Conservation (phyloP, 2,329 filamentous ascomycete species). For the Neofusicoccum sp. region DNA sequence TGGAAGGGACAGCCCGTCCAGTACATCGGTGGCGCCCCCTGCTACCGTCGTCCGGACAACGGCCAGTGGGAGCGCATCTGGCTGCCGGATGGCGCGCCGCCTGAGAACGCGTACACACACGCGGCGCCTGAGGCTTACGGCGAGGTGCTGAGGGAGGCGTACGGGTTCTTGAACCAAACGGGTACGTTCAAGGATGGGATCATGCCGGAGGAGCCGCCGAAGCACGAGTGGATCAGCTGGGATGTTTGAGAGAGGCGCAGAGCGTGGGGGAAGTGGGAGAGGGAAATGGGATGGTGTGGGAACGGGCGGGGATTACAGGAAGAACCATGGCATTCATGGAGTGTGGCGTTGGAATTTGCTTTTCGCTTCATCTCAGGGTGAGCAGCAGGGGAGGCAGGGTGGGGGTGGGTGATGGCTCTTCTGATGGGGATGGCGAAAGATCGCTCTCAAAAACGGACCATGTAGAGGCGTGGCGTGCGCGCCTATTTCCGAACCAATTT, state of each 20-base stretch:
- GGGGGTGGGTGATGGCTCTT: too few species aligned
- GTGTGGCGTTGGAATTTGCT: too few species aligned
- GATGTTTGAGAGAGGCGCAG: constrained; percentile 4
- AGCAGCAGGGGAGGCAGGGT: too few species aligned
- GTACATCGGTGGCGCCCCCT: constrained; percentile 51
- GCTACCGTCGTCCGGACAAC: constrained; percentile 3
- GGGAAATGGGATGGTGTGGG: background rate
- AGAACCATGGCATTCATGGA: too few species aligned
- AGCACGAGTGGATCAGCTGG: constrained; percentile 62
- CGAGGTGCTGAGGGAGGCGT: constrained; percentile 61
- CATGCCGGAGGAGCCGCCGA: constrained; percentile 78
- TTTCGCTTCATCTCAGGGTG: too few species aligned
- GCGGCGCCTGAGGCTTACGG: constrained; percentile 60
- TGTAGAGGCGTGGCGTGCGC: too few species aligned
- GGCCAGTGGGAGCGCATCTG: constrained; percentile 63
- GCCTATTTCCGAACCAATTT: too few species aligned
- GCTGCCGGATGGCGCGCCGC: constrained; percentile 71
- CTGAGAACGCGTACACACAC: constrained; percentile 60
- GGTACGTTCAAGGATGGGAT: constrained; percentile 70
- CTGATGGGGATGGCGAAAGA: too few species aligned
- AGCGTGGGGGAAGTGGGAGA: background rate
- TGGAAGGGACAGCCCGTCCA: constrained; percentile 65
- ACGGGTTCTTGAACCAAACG: constrained; percentile 64
- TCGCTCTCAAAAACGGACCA: too few species aligned
- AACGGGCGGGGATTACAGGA: too few species aligned